These are phyloP conservation scores for Aspergillus sclerotialis DNA, from an alignment of 2,329 filamentous ascomycete genomes.

Conservation along the genomic window DNA sequence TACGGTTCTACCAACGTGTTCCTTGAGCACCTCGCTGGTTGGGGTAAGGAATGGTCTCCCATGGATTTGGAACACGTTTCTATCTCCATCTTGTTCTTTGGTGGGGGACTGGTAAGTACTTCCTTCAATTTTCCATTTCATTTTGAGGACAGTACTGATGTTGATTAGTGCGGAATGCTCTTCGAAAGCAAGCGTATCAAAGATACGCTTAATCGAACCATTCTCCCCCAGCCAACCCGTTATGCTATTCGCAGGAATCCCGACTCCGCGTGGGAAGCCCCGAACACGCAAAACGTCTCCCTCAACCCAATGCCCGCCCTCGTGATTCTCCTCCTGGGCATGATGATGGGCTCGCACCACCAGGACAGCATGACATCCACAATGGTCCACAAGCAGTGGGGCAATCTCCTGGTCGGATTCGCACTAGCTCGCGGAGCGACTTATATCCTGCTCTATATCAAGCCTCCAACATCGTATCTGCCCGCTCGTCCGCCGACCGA, in stretches of 20 bases:
- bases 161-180: slow-evolving; percentile 65
- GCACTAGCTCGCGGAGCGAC: slow-evolving; percentile 71
- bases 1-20: slow-evolving; percentile 90
- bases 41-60: slow-evolving; percentile 64
- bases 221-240: slow-evolving; percentile 35
- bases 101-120: slow-evolving; percentile 66
- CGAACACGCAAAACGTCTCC: slow-evolving; percentile 64
- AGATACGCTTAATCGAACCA: slow-evolving; percentile 44
- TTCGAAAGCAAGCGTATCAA: slow-evolving; percentile 68
- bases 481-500: slow-evolving; percentile 85
- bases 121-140: neutral
- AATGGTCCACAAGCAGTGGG: slow-evolving; percentile 95
- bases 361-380: slow-evolving; percentile 75
- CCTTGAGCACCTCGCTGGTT: slow-evolving; percentile 74
- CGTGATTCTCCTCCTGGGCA: slow-evolving; percentile 76
- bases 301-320: slow-evolving; percentile 84
- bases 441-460: slow-evolving; percentile 72
- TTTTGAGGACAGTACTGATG: slow-evolving; percentile 3
- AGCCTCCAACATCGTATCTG: slow-evolving; percentile 70
- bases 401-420: slow-evolving; percentile 72
- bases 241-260: slow-evolving; percentile 29
- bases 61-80: slow-evolving; percentile 86
- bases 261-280: slow-evolving; percentile 49
- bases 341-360: slow-evolving; percentile 94
- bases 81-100: slow-evolving; percentile 89